These are phyloP conservation scores for Globisporangium polare DNA, from an alignment of 352 stramenopile genomes.

Conservation along the genomic window DNA sequence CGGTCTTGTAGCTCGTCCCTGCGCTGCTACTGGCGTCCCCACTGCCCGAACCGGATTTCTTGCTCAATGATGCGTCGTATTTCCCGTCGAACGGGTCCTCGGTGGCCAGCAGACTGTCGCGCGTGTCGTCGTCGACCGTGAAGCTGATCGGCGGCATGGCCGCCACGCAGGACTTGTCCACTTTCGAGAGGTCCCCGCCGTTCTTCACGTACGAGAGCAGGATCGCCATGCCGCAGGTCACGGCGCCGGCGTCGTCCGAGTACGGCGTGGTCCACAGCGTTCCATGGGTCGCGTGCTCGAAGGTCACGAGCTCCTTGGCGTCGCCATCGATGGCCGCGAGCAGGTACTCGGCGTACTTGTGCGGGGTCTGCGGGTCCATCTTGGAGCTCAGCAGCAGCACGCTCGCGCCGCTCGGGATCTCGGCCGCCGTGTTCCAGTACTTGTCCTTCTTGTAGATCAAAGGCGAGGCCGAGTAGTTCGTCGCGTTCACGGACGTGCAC, in stretches of 20 bases:
- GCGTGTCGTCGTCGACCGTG: slow-evolving; percentile 5
- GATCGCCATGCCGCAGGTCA: slow-evolving; percentile 45
- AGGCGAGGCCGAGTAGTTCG: slow-evolving; percentile 10
- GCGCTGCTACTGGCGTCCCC: too few relatives aligned
- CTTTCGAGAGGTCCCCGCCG: slow-evolving; percentile 23
- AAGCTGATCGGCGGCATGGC: slow-evolving; percentile 29
- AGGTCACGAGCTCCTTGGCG: slow-evolving; percentile 43
- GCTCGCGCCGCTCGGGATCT: slow-evolving; percentile 29
- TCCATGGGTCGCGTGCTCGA: slow-evolving; percentile 34
- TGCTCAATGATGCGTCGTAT: slow-evolving; percentile 10
- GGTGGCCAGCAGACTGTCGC: neutral
- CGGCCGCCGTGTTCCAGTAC: slow-evolving; percentile 45
- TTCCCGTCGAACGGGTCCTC: slow-evolving; percentile 2
- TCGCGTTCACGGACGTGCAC: slow-evolving; percentile 17
- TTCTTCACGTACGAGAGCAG: slow-evolving; percentile 36
- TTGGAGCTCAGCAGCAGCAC: slow-evolving; percentile 47
- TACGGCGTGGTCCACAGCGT: slow-evolving; percentile 21
- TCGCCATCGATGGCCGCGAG: slow-evolving; percentile 24
- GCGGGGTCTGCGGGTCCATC: slow-evolving; percentile 43
- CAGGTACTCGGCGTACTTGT: slow-evolving; percentile 46
- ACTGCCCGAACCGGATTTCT: neutral
- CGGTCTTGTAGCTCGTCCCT: slow-evolving; percentile 7
- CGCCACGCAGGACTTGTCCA: slow-evolving; percentile 47
- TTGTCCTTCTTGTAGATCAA: too few relatives aligned
- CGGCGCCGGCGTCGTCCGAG: slow-evolving; percentile 8